A percentile compares a stretch with the other conserved stretches of the same genome.
phyloP scores from a whole-genome alignment of 345 rosid genomes.

The Angophora floribunda region DNA sequence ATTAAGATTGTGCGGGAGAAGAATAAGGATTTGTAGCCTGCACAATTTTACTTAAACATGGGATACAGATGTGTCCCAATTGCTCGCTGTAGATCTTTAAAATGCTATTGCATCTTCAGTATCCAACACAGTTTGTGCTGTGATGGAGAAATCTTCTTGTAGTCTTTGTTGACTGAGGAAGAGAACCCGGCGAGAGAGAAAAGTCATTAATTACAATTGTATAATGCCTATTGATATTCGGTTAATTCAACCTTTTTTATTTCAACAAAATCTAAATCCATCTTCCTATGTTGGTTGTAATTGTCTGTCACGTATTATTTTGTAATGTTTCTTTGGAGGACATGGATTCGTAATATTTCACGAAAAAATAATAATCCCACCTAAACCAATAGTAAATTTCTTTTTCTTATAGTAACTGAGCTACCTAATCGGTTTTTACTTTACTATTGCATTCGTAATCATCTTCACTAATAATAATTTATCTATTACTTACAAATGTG shows the following conservation, averaged over 20 bases:
- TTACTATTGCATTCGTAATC: neutral
- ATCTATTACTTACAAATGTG: neutral
- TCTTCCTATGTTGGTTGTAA: neutral
- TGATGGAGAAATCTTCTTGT: neutral
- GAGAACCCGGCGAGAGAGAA: neutral
- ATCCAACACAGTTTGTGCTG: neutral
- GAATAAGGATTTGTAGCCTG: neutral
- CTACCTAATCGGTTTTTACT: neutral
- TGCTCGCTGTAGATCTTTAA: neutral
- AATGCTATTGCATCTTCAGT: neutral
- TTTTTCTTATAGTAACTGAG: neutral
- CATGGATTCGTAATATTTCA: neutral
- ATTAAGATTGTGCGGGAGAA: neutral
- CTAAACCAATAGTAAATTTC: neutral
- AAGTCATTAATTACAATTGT: neutral
- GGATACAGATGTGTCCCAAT: neutral
- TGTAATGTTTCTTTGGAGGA: neutral
- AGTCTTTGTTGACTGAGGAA: neutral
- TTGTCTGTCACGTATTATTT: neutral
- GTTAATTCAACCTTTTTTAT: neutral
- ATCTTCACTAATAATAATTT: neutral
- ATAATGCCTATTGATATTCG: neutral
- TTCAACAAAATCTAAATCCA: neutral
- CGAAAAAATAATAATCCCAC: neutral
- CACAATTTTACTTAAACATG: neutral